A percentile compares a stretch with the other conserved stretches of the same genome.
Evolutionary conservation across 2,329 filamentous ascomycete genomes (phyloP).

Genomic region (Plenodomus tracheiphilus): DNA sequence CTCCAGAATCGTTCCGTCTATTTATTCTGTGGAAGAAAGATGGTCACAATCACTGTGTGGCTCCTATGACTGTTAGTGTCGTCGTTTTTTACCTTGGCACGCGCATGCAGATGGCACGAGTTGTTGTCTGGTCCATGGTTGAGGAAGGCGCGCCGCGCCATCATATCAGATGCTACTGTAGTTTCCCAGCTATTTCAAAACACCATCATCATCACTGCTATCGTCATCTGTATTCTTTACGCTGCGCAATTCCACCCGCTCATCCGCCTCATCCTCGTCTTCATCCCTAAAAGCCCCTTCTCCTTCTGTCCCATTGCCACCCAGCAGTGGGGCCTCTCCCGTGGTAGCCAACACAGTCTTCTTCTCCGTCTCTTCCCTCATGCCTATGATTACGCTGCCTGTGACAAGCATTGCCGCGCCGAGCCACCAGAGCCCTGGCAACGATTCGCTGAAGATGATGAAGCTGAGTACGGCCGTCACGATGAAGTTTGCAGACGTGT

Average conservation of each 20-base stretch:
- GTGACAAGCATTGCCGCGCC: slow-evolving; percentile 73
- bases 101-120: not conserved
- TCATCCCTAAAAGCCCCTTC: slow-evolving; percentile 42
- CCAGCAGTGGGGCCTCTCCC: slow-evolving; percentile 25
- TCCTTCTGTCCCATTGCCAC: slow-evolving; percentile 16
- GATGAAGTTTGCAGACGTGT: slow-evolving; percentile 81
- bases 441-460: slow-evolving; percentile 69
- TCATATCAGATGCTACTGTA: not conserved
- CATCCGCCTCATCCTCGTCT: slow-evolving; percentile 17
- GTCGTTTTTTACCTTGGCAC: not conserved
- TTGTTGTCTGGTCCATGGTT: not conserved
- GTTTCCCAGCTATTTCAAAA: slow-evolving; percentile 28
- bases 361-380: slow-evolving; percentile 61
- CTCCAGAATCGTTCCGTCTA: not conserved
- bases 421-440: slow-evolving; percentile 76
- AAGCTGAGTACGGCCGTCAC: slow-evolving; percentile 73
- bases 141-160: not conserved
- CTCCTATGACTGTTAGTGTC: not conserved
- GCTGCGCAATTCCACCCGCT: slow-evolving; percentile 34
- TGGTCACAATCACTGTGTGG: no score
- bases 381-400: slow-evolving; percentile 77
- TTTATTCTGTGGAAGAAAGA: no score
- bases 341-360: slow-evolving; percentile 31
- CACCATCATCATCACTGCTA: slow-evolving; percentile 36
- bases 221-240: slow-evolving; percentile 25